phyloP scores from a whole-genome alignment of 2,329 filamentous ascomycete species.

The Mollisiaceae sp. region DNA sequence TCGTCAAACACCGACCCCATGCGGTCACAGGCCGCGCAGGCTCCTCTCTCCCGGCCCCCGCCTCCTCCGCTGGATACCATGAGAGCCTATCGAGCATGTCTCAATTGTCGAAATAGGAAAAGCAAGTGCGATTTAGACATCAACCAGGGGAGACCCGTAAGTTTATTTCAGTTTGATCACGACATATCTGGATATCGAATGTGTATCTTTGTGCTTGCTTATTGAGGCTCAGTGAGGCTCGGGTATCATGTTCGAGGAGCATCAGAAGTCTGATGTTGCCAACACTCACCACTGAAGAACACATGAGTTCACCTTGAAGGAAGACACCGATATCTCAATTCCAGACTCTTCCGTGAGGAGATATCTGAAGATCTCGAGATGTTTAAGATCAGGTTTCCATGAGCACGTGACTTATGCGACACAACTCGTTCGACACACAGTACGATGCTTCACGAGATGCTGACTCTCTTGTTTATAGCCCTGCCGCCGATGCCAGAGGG shows the following conservation, averaged over 20 bases:
- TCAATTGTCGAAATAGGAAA: conserved; percentile 42
- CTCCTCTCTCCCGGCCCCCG: conserved; percentile 15
- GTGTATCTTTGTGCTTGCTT: background rate
- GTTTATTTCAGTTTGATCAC: conserved; percentile 22
- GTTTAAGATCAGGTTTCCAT: background rate
- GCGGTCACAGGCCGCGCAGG: background rate
- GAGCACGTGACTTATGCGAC: background rate
- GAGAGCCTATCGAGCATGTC: conserved; percentile 43
- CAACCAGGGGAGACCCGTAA: conserved; percentile 41
- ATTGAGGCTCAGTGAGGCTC: background rate
- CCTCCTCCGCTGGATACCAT: conserved; percentile 38
- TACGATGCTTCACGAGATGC: conserved; percentile 2
- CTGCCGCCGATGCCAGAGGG: conserved; percentile 43
- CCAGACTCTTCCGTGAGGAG: background rate
- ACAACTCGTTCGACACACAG: background rate
- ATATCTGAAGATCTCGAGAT: background rate
- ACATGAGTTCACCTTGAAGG: background rate
- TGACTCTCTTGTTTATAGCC: conserved; percentile 31
- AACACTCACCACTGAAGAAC: background rate
- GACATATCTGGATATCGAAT: background rate
- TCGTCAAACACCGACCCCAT: conserved; percentile 14
- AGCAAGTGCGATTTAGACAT: conserved; percentile 42
- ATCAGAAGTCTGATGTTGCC: conserved; percentile 2
- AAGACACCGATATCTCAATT: background rate
- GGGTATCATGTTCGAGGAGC: background rate